Evolutionary conservation across 345 rosid species (phyloP), one percentile per base, ranked within the genome.

Genomic region (Hypericum perforatum): DNA sequence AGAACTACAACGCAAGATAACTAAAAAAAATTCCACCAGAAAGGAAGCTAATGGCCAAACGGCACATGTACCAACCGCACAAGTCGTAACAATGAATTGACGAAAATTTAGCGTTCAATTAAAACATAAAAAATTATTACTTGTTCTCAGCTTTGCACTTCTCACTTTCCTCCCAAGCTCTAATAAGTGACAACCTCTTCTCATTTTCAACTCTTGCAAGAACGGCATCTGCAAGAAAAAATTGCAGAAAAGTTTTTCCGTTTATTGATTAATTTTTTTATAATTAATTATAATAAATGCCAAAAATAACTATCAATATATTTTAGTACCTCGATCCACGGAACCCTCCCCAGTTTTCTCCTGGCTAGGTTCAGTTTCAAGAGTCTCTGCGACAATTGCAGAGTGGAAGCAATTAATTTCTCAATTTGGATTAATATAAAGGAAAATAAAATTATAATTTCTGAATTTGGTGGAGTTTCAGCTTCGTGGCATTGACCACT

Each of bases 91-190:
- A 22, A 22, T 22, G 4, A 22, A 22, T 22, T 22, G 32, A 22
- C 32, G 32, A 4, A 22, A 22, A 4, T 22, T 4, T 4, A 22
- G 32, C 1, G 32, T 22, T 22, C 32, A 22, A 22, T 22, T 22
- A 15, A 11, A 11, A 0, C 10, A 32, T 14, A 9, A 38, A 45
- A 22, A 61, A 1, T 11, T 11, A 52, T 12, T 52, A 88, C 98
- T 83, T 88, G 78, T 92, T 88, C 66, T 88, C 94, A 52, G 83
- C 91, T 76, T 82, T 88, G 63, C 82, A 69, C 76, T 83, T 92
- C 49, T 92, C 98, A 57, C 86, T 87, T 43, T 92, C 98, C 70
- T 92, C 98, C 97, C 98, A 92, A 38, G 98, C 98, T 72, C 42
- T 83, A 66, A 88, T 61, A 1, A 92, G 85, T 51, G 95, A 85